Evolutionary conservation across 2,329 filamentous ascomycete genomes (phyloP).

Genomic region (Ilyonectria sp.): DNA sequence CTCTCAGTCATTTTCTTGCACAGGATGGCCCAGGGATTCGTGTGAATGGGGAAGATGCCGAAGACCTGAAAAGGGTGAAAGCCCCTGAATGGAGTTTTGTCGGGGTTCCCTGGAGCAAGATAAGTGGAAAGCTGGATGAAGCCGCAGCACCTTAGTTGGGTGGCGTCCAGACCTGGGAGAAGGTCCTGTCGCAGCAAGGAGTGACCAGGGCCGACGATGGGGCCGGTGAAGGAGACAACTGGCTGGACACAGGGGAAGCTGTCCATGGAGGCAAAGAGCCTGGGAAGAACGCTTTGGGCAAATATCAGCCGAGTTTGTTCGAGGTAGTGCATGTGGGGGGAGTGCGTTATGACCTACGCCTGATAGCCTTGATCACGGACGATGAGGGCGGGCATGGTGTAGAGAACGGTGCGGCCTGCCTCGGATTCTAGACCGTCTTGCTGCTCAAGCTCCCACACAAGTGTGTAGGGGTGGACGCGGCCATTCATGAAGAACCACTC

Average conservation of each 20-base stretch:
- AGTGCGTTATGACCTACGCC: not conserved
- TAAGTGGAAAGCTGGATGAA: not conserved
- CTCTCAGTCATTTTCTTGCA: slow-evolving; percentile 4
- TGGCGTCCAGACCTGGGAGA: not conserved
- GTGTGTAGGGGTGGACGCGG: not conserved
- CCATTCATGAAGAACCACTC: slow-evolving; percentile 12
- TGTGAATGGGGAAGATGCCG: slow-evolving; percentile 6
- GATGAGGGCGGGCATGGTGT: no score
- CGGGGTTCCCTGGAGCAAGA: not conserved
- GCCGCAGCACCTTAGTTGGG: not conserved
- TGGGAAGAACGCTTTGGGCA: no score
- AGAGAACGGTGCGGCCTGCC: no score
- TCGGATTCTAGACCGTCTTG: no score
- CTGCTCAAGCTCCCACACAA: not conserved
- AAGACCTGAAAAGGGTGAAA: slow-evolving; percentile 7
- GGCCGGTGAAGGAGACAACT: not conserved
- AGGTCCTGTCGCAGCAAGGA: not conserved
- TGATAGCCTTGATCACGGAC: not conserved
- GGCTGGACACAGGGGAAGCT: no score
- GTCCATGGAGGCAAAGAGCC: no score
- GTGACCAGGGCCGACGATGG: not conserved
- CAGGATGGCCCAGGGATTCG: slow-evolving; percentile 2
- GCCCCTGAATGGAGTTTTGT: slow-evolving; percentile 9
- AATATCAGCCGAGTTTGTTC: no score
- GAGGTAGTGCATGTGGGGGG: no score